Conservation (phyloP, 2,329 filamentous ascomycete genomes). For the Trichoderma hamatum region DNA sequence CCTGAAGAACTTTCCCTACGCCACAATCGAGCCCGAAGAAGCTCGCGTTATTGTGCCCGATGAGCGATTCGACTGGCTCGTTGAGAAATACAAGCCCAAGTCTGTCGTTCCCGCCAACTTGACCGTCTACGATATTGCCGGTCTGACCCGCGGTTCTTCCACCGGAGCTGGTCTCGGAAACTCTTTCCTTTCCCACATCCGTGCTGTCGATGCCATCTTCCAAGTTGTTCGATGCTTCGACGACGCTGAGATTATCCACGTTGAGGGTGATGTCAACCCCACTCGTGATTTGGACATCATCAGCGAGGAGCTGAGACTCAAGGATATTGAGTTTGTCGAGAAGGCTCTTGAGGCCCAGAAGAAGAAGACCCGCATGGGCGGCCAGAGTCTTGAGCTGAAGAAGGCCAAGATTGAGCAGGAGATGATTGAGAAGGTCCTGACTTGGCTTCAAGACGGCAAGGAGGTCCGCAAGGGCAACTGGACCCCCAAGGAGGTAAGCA, state of each 20-base stretch:
- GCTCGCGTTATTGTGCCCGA: slow-evolving; percentile 96
- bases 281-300: slow-evolving; percentile 94
- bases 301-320: slow-evolving; percentile 91
- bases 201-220: slow-evolving; percentile 97
- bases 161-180: slow-evolving; percentile 98
- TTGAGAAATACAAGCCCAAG: slow-evolving; percentile 96
- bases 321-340: slow-evolving; percentile 98
- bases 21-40: slow-evolving; percentile 98
- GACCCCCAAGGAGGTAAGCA: slow-evolving; percentile 89
- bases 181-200: slow-evolving; percentile 96
- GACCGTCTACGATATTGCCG: slow-evolving; percentile 98
- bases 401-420: slow-evolving; percentile 94
- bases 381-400: slow-evolving; percentile 96
- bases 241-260: slow-evolving; percentile 98
- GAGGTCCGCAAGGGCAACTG: slow-evolving; percentile 91
- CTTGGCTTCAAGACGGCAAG: slow-evolving; percentile 83
- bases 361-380: slow-evolving; percentile 94
- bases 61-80: slow-evolving; percentile 93
- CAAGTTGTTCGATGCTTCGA: slow-evolving; percentile 97
- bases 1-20: slow-evolving; percentile 91
- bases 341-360: slow-evolving; percentile 89
- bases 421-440: slow-evolving; percentile 86
- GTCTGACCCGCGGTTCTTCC: slow-evolving; percentile 91
- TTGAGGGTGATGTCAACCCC: slow-evolving; percentile 97
- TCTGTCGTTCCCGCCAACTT: slow-evolving; percentile 95